A percentile compares a stretch with the other conserved stretches of the same genome.
These are phyloP conservation scores for Clitopilus hobsonii DNA, from an alignment of 768 basidiomycete genomes.

Conservation along the genomic window DNA sequence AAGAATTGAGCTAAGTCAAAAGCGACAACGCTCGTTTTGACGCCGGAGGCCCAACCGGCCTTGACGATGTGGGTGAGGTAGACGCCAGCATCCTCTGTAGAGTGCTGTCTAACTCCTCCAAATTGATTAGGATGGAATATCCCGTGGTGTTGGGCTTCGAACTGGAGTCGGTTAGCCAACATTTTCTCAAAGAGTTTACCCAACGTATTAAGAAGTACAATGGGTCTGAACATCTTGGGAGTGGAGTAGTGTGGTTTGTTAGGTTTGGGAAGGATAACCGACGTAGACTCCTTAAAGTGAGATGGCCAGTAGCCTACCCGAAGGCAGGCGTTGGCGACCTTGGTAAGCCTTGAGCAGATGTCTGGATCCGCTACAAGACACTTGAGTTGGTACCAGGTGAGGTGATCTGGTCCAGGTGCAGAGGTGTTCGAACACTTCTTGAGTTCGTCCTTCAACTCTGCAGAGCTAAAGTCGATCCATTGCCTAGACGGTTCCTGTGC, in stretches of 20 bases:
- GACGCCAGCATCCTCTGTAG: background rate
- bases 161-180: background rate
- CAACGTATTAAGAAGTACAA: too few relatives aligned
- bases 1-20: background rate
- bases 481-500: too few relatives aligned
- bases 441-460: too few relatives aligned
- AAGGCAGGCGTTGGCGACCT: conserved; percentile 1
- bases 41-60: background rate
- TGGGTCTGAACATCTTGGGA: too few relatives aligned
- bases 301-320: background rate
- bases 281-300: conserved; percentile 3
- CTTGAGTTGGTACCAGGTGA: too few relatives aligned
- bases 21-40: conserved; percentile 1
- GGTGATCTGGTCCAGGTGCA: too few relatives aligned
- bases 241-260: too few relatives aligned
- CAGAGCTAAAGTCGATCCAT: too few relatives aligned
- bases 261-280: background rate
- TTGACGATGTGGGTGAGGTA: background rate
- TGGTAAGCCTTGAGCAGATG: background rate
- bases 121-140: background rate
- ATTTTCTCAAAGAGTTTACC: background rate
- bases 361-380: background rate
- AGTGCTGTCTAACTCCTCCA: background rate
- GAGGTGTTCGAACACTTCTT: too few relatives aligned
- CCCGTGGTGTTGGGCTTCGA: background rate